Base-by-base conservation (phyloP, 768 basidiomycete species). In the Russula sp. region DNA sequence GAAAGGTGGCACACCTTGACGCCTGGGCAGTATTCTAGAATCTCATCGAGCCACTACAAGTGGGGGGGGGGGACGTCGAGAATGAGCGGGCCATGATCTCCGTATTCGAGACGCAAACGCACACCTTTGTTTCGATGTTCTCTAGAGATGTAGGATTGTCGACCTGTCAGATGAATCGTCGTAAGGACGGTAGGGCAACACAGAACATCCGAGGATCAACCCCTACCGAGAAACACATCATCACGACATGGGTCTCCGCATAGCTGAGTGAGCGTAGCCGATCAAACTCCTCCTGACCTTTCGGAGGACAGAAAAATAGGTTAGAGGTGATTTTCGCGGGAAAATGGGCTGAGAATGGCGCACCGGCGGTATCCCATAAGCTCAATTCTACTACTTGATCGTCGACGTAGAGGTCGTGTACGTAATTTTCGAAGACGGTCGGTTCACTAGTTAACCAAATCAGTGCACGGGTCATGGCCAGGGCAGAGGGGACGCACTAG, bases 361-460 rank as follows among this genome's bases (percentile, higher is more conserved):
- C 71, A 94, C 96, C 95, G 50, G 96, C 96, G 50, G 96, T 98
- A 73, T 98, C 96, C 96, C 96, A 98, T 66, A 98, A 72, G 72
- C 93, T 92, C 49, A 99, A 79, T 71, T 98, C 95, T 14, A 98
- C 88, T 35, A 83, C 73, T 69, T 92, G 88, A 39, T 92, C 93
- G 67, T 98, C 94, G 32, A 96, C 84, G 68, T 81, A 80, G 59
- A 95, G 78, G 67, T 94, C 91, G 72, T 95, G 91, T 11, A 96
- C 94, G 70, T 96, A 94, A 77, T 98, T 98, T 75, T 98, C 96
- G 68, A 98, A 98, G 4, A 98, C 95, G 31, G 92, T 94, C 6
- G 89, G 92, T 77, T 94, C 90, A 69, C 91, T 93, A 70, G 22
- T 13, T 16, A 55, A 14, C 34, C 47, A 40, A 13, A 62, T 59